Evolutionary conservation across 2,329 filamentous ascomycete species (phyloP), one percentile per base, ranked within the genome.

Genomic region (Didymella glomerata): DNA sequence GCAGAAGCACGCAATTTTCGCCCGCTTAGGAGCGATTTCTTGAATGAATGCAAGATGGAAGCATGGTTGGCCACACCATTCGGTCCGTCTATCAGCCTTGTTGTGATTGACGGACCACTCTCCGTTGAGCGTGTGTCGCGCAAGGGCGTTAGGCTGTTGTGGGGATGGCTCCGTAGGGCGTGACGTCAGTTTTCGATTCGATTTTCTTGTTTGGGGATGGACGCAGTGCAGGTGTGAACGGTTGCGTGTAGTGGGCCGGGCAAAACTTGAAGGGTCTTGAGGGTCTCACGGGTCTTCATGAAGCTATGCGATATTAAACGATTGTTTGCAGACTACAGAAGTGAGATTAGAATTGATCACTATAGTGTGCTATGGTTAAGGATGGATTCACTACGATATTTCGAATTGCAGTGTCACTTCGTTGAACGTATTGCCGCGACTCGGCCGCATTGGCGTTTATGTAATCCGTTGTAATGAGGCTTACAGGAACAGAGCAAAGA

Each of bases 401-500:
- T 4, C 3, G 4, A 4, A 4, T 11, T 20, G 36, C 18, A n/a
- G 8, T 27, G 41, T 25, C 24, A 44, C 41, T 44, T 44, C 41
- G 16, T 25, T 13, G 10, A n/a, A 6, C 13, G 9, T 27, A 2
- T 24, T 30, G 11, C 4, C 13, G 25, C 18, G 18, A 53, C 50
- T 32, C 11, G 4, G 50, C 40, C 24, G 16, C 11, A 18, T 28
- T 30, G 41, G 30, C 42, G 11, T 34, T 25, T 10, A 46, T 30
- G 24, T 7, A 2, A 24, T 22, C 24, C 10, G 40, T 22, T 27
- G 22, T 3, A 24, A 38, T 25, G 20, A 34, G 20, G 40, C 18
- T 36, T 64, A 71, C 48, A 71, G 54, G 18, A 70, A 57, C 2
- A 68, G 10, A 7, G 62, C 57, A 48, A 68, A 66, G 22, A 65